Percentiles rank a stretch among this genome's conserved stretches.
Evolutionary conservation across 306 rosid genomes (phyloP).

Genomic region (Glycyrrhiza uralensis): DNA sequence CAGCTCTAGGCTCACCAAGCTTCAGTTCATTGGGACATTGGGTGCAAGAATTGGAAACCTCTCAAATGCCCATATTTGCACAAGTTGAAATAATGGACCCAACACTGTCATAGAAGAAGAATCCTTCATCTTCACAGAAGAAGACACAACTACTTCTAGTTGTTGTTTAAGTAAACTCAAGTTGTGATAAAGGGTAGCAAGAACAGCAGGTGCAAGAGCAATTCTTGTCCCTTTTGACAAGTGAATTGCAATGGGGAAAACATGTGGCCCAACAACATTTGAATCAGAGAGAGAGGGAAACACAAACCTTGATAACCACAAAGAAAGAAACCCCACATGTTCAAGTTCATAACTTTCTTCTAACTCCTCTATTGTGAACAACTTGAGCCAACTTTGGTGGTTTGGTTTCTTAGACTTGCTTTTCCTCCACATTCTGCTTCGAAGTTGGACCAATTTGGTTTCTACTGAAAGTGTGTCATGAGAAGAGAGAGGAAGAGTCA

Average conservation of each 20-base stretch:
- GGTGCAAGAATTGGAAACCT: slow-evolving; percentile 26
- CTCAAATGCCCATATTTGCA: slow-evolving; percentile 22
- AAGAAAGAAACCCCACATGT: slow-evolving; percentile 45
- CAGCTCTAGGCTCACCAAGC: slow-evolving; percentile 26
- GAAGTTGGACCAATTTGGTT: background rate
- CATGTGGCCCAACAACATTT: background rate
- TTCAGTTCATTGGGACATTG: slow-evolving; percentile 16
- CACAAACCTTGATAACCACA: slow-evolving; percentile 39
- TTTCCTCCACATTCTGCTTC: background rate
- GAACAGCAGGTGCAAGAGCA: slow-evolving; percentile 28
- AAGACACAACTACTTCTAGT: slow-evolving; percentile 17
- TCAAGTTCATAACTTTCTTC: slow-evolving; percentile 27
- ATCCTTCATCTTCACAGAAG: background rate
- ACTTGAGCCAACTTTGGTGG: slow-evolving; percentile 28
- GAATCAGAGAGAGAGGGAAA: slow-evolving; percentile 5
- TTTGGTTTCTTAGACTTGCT: slow-evolving; percentile 14
- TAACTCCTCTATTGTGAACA: slow-evolving; percentile 27
- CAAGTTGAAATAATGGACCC: slow-evolving; percentile 21
- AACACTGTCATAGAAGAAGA: background rate
- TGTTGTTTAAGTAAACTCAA: slow-evolving; percentile 22
- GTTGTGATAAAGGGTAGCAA: slow-evolving; percentile 13
- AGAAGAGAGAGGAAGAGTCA: background rate
- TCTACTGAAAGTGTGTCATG: background rate
- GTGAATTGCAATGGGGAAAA: slow-evolving; percentile 18
- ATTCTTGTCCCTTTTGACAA: slow-evolving; percentile 11